A percentile compares a stretch with the other conserved stretches of the same genome.
These are phyloP conservation scores for Acacia confusa DNA, from an alignment of 306 rosid species.

Conservation along the genomic window DNA sequence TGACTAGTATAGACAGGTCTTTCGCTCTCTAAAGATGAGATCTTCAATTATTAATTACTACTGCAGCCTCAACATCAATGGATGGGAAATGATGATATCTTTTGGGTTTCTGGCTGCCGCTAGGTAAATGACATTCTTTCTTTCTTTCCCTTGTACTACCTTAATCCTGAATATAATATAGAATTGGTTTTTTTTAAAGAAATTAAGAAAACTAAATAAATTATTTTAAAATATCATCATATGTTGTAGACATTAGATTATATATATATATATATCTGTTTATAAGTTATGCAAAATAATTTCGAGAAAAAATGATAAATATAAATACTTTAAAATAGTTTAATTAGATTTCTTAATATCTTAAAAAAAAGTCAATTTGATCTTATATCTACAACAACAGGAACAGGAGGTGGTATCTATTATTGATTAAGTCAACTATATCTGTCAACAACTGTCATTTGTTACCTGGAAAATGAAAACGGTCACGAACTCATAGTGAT, in stretches of 20 bases:
- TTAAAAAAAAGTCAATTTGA: too few species aligned
- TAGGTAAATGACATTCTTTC: conserved; percentile 35
- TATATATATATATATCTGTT: too few species aligned
- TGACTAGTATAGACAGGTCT: background rate
- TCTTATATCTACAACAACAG: too few species aligned
- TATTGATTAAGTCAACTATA: background rate
- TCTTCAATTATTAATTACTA: background rate
- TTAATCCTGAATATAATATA: too few species aligned
- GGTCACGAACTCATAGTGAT: background rate
- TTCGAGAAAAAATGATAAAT: too few species aligned
- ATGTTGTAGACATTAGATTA: too few species aligned
- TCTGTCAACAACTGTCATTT: background rate
- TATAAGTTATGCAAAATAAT: too few species aligned
- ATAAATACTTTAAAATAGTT: too few species aligned
- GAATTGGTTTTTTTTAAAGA: rapidly evolving
- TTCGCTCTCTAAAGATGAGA: background rate
- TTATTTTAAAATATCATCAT: too few species aligned
- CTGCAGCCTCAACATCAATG: conserved; percentile 54
- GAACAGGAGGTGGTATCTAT: background rate
- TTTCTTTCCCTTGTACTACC: background rate
- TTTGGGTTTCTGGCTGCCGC: conserved; percentile 57
- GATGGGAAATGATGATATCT: conserved; percentile 65
- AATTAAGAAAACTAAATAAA: too few species aligned
- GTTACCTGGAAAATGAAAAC: background rate
- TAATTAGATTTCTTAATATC: too few species aligned